phyloP scores from a whole-genome alignment of 2,329 filamentous ascomycete species.

The Colletotrichum liaoningense region DNA sequence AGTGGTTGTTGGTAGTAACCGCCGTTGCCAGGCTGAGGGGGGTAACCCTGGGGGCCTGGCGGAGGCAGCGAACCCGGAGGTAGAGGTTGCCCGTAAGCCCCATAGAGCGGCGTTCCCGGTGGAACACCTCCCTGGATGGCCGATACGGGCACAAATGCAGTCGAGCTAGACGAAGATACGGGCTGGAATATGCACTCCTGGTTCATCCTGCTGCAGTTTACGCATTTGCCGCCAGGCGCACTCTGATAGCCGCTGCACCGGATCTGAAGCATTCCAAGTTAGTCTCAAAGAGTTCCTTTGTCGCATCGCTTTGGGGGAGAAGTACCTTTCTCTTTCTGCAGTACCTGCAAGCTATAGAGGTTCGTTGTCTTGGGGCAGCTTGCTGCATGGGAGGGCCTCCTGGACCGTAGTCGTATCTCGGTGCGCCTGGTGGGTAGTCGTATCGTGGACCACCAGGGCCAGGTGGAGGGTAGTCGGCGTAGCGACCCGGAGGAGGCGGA shows the following conservation, averaged over 20 bases:
- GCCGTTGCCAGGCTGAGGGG: constrained; percentile 37
- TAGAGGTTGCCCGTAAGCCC: constrained; percentile 68
- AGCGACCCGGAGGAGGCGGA: constrained; percentile 44
- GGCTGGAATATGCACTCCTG: constrained; percentile 72
- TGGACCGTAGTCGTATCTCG: constrained; percentile 45
- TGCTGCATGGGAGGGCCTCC: constrained; percentile 55
- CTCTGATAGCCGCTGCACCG: constrained; percentile 71
- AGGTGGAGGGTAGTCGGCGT: constrained; percentile 47
- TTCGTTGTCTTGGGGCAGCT: constrained; percentile 67
- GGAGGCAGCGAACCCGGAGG: constrained; percentile 39
- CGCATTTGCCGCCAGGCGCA: constrained; percentile 68
- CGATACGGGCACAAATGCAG: constrained; percentile 69
- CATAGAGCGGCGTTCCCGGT: constrained; percentile 66
- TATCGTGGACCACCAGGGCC: constrained; percentile 31
- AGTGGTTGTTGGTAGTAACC: constrained; percentile 53
- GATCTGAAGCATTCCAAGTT: constrained; percentile 53
- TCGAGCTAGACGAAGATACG: constrained; percentile 65
- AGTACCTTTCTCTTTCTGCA: constrained; percentile 71
- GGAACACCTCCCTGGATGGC: constrained; percentile 69
- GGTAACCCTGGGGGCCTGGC: constrained; percentile 28
- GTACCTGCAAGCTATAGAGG: constrained; percentile 70
- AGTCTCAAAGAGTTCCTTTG: not conserved
- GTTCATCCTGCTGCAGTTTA: constrained; percentile 71
- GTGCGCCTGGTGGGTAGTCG: constrained; percentile 38
- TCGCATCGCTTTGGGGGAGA: not conserved